Conservation (phyloP, 2,329 filamentous ascomycete species). For the Aotearoamyces nothofagi region DNA sequence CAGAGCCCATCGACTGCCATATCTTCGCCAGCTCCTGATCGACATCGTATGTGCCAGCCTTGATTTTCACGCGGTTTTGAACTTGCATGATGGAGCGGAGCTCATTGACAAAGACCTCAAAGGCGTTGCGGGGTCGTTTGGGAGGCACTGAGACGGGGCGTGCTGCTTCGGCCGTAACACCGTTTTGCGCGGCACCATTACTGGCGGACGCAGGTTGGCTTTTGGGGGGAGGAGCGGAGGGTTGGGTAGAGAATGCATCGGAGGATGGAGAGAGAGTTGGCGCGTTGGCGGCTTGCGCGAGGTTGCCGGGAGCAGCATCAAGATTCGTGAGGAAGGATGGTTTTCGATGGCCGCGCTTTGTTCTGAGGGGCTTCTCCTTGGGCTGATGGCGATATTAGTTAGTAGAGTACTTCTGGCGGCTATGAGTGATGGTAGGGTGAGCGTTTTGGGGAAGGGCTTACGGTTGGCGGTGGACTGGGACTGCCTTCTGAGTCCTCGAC, state of each 20-base stretch:
- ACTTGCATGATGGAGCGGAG: conserved; percentile 10
- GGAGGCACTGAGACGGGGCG: conserved; percentile 2
- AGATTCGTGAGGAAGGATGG: conserved; percentile 24
- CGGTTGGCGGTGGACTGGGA: conserved; percentile 65
- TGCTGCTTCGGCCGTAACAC: background rate
- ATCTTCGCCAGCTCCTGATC: conserved; percentile 13
- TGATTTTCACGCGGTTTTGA: conserved; percentile 12
- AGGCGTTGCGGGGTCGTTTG: conserved; percentile 11
- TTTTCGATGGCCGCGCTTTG: conserved; percentile 58
- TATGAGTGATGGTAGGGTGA: too few species aligned
- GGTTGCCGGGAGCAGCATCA: conserved; percentile 21
- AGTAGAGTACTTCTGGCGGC: too few species aligned
- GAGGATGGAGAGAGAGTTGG: conserved; percentile 32
- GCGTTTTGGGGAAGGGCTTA: conserved; percentile 27
- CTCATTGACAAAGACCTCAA: conserved; percentile 17
- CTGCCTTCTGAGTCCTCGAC: conserved; percentile 68
- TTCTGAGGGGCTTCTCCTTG: conserved; percentile 62
- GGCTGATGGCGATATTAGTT: conserved; percentile 46
- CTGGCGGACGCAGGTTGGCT: conserved; percentile 21
- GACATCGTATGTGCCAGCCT: conserved; percentile 14
- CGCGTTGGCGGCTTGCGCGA: too few species aligned
- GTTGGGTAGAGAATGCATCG: conserved; percentile 36
- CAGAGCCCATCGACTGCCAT: conserved; percentile 9
- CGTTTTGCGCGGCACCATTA: conserved; percentile 8
- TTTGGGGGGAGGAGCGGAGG: conserved; percentile 31